Percentiles rank a stretch among this genome's conserved stretches.
Evolutionary conservation across 345 rosid species (phyloP).

Genomic region (Erucastrum elatum): DNA sequence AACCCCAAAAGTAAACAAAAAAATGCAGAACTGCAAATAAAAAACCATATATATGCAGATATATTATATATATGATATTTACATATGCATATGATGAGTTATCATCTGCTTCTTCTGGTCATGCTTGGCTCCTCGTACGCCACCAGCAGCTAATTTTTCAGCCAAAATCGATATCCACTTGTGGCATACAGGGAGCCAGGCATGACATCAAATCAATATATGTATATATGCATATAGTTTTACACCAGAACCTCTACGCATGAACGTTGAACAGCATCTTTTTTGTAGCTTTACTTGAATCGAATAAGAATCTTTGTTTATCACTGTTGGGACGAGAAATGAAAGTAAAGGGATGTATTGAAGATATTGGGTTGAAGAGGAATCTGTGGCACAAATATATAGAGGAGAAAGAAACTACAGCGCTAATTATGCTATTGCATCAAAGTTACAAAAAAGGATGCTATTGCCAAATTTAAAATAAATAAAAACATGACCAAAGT

Average conservation of each 20-base stretch:
- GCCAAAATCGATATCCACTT: conserved; percentile 17
- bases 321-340: background rate
- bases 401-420: conserved; percentile 22
- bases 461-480: conserved; percentile 19
- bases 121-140: conserved; percentile 43
- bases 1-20: background rate
- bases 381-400: conserved; percentile 13
- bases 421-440: conserved; percentile 16
- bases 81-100: background rate
- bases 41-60: background rate
- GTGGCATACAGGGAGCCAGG: conserved; percentile 46
- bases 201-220: background rate
- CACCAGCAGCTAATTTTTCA: conserved; percentile 28
- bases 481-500: conserved; percentile 27
- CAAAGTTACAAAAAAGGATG: background rate
- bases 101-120: background rate
- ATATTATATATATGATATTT: background rate
- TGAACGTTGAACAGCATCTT: conserved; percentile 14
- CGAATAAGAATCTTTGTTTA: background rate
- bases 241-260: background rate
- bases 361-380: conserved; percentile 24
- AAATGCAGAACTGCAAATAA: background rate
- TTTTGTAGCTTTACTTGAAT: background rate
- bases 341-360: conserved; percentile 2
- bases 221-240: background rate